Base-by-base conservation (phyloP, 139 green algal species). In the Coelastrella sp. region DNA sequence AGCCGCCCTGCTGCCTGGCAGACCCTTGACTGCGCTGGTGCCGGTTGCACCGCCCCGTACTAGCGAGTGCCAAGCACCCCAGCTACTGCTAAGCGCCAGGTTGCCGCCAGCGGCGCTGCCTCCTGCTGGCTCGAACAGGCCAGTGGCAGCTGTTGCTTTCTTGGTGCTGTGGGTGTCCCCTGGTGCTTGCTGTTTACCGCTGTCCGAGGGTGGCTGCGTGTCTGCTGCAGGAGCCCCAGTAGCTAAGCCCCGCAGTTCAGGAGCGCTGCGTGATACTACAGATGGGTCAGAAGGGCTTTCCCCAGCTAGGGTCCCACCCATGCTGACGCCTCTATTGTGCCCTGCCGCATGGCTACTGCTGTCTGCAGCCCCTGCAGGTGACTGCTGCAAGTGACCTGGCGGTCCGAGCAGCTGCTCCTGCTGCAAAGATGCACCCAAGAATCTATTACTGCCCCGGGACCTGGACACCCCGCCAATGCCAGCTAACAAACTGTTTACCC, bases 1-100 rank as follows among this genome's bases (percentile, higher is more conserved):
- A 3, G 89, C 85, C 13, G 92, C 88, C 66, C 93, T 22, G 16
- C 89, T 94, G 54, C 87, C 89, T 86, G 77, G 87, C 57, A 87
- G 59, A 66, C 92, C 76, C 20, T 80, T 79, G 61, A 78, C 80
- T 90, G 65, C 32, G 32, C 22, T 54, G 57, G 77, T 32, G 32
- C 83, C 80, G 13, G 22, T 5, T 11, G 54, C 73, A 16, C 32
- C 77, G 23, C 80, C 68, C 22, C 20, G 57, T 32, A 61, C 20
- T 22, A 75, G 5, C 61, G 57, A 85, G 57, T 19, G 65, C 79
- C 73, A 59, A 57, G 17, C 7, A 32, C 73, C 3, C 47, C 76
- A 68, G 83, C 90, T 83, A 74, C 81, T 89, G 66, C 75, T 76
- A 76, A 77, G n/a, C 65, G 32, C 65, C 65, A 22, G 32, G 32